Evolutionary conservation across 1,284 basidiomycete genomes (phyloP).

Genomic region (Flammula alnicola): DNA sequence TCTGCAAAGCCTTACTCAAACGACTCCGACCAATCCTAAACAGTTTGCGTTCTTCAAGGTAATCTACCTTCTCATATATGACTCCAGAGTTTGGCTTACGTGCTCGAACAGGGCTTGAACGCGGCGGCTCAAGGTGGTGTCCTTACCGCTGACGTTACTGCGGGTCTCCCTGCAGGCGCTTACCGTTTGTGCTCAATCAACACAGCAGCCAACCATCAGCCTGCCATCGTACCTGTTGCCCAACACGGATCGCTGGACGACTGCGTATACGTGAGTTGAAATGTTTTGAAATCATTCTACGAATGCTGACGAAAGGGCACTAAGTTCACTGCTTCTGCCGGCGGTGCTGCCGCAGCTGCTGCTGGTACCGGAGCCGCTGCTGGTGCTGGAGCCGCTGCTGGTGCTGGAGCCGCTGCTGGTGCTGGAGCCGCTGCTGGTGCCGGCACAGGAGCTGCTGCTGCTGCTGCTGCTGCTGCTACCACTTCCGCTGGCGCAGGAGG

Average conservation of each 20-base stretch:
- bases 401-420: constrained; percentile 2
- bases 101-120: constrained; percentile 48
- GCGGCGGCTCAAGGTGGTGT: constrained; percentile 51
- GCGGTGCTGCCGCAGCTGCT: too few relatives aligned
- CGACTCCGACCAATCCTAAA: constrained; percentile 55
- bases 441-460: not conserved
- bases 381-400: not conserved
- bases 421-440: not conserved
- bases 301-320: not conserved
- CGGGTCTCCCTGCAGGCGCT: constrained; percentile 60
- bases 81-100: not conserved
- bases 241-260: constrained; percentile 65
- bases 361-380: too few relatives aligned
- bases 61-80: not conserved
- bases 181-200: constrained; percentile 68
- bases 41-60: constrained; percentile 72
- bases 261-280: constrained; percentile 51
- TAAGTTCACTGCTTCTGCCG: constrained; percentile 10
- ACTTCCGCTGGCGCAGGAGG: not conserved
- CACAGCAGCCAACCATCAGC: constrained; percentile 68
- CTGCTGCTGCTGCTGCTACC: not conserved
- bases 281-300: not conserved
- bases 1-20: constrained; percentile 52
- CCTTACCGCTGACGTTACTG: constrained; percentile 54
- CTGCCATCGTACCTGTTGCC: constrained; percentile 63